Base-by-base conservation (phyloP, 1,139 yeast genomes). In the Kluyveromyces sp. region DNA sequence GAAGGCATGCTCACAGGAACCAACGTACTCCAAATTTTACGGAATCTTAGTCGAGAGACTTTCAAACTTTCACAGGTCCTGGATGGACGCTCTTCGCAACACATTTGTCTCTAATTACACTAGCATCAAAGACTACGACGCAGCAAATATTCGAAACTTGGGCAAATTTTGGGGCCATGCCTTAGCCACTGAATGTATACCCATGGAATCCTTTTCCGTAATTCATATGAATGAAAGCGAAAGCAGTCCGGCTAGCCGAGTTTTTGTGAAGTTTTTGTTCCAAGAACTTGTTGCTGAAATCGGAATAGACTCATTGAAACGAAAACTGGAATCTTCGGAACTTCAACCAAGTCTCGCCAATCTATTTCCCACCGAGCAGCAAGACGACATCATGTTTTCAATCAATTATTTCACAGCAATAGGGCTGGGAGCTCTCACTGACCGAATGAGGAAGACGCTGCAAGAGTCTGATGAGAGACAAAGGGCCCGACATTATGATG, bases 341-440 rank as follows among this genome's bases (percentile, higher is more conserved):
- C 66, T 75, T 8, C 74, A 71, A 42, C 69, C 74, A 1, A 69
- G 58, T 34, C 55, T 83, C 25, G 51, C 56, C 15, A 81, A 82
- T 4, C 58, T 78, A 45, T 57, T 67, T 54, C 69, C 77, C 31
- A 33, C 37, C 15, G 68, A 66, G 41, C 71, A 74, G 50, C 68
- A 74, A 0, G 86, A 82, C n/a, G 71, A 80, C 46, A 66, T 81
- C 11, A 68, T 94, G 47, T 92, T 88, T 60, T 76, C 95, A 1
- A 87, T 89, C 59, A 92, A 92, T 58, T 92, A 74, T 60, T 92
- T 89, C 64, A 89, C 97, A 0, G 96, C 96, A 1, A 87, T 92
- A 52, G 95, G 95, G 0, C 63, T 89, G 43, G 97, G 97, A 40
- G 73, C 75, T 2, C 60, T 92, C 46, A 89, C 97, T 0, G 95